A percentile compares a stretch with the other conserved stretches of the same genome.
Conservation (phyloP, 345 rosid species). For the Lenwebbia sp. region DNA sequence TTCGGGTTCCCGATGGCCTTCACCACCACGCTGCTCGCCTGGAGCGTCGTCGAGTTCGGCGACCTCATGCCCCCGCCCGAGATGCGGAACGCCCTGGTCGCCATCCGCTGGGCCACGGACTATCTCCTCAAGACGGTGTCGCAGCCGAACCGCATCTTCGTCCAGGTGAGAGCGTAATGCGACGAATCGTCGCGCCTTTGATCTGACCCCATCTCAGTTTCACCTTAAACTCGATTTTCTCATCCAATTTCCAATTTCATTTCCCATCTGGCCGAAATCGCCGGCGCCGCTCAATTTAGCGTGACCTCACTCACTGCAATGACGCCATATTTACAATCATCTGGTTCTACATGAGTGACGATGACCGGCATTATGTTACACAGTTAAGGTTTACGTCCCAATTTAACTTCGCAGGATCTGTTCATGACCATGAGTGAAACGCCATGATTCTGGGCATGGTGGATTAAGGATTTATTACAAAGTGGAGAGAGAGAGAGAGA, state of each 20-base stretch:
- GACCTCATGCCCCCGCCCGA: conserved; percentile 54
- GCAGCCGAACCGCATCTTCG: conserved; percentile 87
- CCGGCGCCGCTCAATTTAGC: neutral
- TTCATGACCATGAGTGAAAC: neutral
- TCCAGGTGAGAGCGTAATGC: conserved; percentile 42
- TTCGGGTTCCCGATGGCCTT: conserved; percentile 86
- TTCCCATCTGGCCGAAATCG: neutral
- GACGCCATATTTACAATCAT: neutral
- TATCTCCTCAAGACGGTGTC: conserved; percentile 77
- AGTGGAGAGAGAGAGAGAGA: neutral
- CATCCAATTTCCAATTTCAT: neutral
- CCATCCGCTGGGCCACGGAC: conserved; percentile 77
- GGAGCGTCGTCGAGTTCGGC: conserved; percentile 76
- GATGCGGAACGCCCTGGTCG: conserved; percentile 47
- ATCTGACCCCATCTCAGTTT: neutral
- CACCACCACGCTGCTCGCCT: conserved; percentile 56
- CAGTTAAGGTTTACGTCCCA: neutral
- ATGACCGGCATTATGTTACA: neutral
- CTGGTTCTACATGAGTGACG: neutral
- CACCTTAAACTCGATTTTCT: neutral
- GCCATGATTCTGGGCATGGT: neutral
- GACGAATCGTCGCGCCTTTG: neutral
- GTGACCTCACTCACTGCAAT: neutral
- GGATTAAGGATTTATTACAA: neutral
- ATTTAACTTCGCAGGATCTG: neutral